Conservation (phyloP, 139 green algal species). For the Diplosphaera chodatii region DNA sequence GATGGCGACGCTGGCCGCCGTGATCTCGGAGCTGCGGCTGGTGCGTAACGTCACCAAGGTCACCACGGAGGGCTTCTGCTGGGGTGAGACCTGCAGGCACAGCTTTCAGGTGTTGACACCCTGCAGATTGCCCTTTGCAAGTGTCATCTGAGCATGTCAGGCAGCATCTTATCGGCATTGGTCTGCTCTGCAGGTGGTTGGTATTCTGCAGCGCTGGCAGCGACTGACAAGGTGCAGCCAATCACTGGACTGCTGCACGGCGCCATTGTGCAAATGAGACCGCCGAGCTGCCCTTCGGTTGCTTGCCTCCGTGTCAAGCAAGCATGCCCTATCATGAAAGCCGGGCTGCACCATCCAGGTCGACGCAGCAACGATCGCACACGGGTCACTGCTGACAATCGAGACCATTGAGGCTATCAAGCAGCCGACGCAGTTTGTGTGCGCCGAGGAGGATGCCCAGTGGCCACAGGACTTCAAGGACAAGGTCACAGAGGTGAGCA, state of each 20-base stretch:
- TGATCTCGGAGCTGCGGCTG: not conserved
- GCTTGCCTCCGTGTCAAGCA: too few species aligned
- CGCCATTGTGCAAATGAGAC: too few species aligned
- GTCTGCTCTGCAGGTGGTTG: too few species aligned
- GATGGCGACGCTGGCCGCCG: not conserved
- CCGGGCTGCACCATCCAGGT: not conserved
- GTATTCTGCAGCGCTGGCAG: not conserved
- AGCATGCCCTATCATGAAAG: too few species aligned
- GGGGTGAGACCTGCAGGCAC: too few species aligned
- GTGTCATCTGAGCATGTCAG: too few species aligned
- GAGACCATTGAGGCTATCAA: not conserved
- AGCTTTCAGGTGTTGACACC: too few species aligned
- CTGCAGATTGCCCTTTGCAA: too few species aligned
- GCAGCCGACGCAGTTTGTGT: not conserved
- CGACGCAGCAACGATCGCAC: not conserved
- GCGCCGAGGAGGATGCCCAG: not conserved
- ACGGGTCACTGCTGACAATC: not conserved
- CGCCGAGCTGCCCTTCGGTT: too few species aligned
- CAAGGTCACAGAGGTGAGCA: not conserved
- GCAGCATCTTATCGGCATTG: too few species aligned
- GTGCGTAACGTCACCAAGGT: not conserved
- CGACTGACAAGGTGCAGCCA: not conserved
- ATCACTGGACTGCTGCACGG: too few species aligned
- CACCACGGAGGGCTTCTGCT: not conserved
- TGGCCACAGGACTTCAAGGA: not conserved